Base-by-base conservation (phyloP, 1,284 basidiomycete species). In the Cryptococcus amylolentus region DNA sequence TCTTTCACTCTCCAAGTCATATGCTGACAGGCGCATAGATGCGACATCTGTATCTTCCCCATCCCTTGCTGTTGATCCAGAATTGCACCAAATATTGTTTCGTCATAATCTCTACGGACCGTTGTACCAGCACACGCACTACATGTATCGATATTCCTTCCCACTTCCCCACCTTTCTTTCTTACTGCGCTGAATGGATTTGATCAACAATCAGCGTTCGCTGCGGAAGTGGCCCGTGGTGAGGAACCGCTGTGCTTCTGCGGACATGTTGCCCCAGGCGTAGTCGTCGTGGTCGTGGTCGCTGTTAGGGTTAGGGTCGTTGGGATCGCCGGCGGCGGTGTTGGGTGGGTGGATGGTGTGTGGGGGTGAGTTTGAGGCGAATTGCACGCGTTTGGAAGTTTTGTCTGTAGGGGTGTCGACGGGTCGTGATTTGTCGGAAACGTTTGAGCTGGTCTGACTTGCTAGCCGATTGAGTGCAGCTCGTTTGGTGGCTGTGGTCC, bases 11-110 rank as follows among this genome's bases (percentile, higher is more conserved):
- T 13, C 13, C 35, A 6, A 18, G 16, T n/a, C 31, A 23, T 18
- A 18, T 8, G 44, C 35, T 38, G 18, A 14, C 20, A 14, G 55
- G 27, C 26, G 27, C 43, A n/a, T 46, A 67, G 65, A 49, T 65
- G 67, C 56, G 64, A 75, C 58, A 72, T 72, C 58, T 75, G 73
- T 49, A 72, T 73, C 64, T 64, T 75, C 55, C 73, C 73, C 37
- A 68, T 75, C 55, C 72, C 72, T 0, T 75, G 72, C 60, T 74
- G 72, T 56, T 75, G 61, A 61, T 47, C 56, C 18, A 23, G 23
- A 23, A 23, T 23, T 3, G 23, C 23, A 27, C 9, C n/a, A 38
- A n/a, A 12, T 26, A 8, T n/a, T 37, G n/a, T 28, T 12, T 31
- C 31, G 9, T 12, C 7, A 28, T 16, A 27, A 16, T 31, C 31